Evolutionary conservation across 1,139 yeast species (phyloP), one percentile per base, ranked within the genome.

Genomic region (Pichia sp.): DNA sequence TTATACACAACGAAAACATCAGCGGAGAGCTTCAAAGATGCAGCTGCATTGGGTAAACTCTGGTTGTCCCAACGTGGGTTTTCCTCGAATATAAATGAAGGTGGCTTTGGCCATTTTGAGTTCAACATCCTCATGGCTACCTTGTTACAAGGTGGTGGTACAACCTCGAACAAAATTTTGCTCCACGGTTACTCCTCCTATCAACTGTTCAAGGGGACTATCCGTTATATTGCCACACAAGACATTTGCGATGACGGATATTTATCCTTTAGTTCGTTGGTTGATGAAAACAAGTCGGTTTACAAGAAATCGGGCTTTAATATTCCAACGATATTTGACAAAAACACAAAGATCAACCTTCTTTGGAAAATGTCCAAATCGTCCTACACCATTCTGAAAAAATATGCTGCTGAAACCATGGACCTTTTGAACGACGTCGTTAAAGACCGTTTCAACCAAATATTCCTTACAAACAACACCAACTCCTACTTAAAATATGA

Each of bases 51-150:
- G 49, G 97, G 97, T 3, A 78, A 91, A 59, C 73, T 93, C 55
- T 93, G 99, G 99, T 75, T 93, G 43, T 78, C 80, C 50, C 98
- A 93, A 70, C 77, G 96, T 58, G 96, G 96, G 0, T 80, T 89
- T 55, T 76, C 80, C 6, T 82, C 96, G 0, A 71, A 78, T 23
- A 61, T 82, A 37, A 74, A 78, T 39, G 73, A 76, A 47, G 76
- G 78, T 31, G 98, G 98, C 0, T 91, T 93, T 67, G 98, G 98
- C 16, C 88, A 86, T 61, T 89, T 89, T 66, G 98, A 93, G 70
- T 90, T 90, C 70, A 84, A 93, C 25, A 72, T 85, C 44, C 69
- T 91, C 48, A 80, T 89, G 83, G 84, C 96, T 44, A 86, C 90
- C 1, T 72, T 93, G 53, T 73, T 93, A 42, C 82, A 84, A 58